A percentile compares a stretch with the other conserved stretches of the same genome.
phyloP scores from a whole-genome alignment of 2,329 filamentous ascomycete genomes.

The Laburnicola sp. region DNA sequence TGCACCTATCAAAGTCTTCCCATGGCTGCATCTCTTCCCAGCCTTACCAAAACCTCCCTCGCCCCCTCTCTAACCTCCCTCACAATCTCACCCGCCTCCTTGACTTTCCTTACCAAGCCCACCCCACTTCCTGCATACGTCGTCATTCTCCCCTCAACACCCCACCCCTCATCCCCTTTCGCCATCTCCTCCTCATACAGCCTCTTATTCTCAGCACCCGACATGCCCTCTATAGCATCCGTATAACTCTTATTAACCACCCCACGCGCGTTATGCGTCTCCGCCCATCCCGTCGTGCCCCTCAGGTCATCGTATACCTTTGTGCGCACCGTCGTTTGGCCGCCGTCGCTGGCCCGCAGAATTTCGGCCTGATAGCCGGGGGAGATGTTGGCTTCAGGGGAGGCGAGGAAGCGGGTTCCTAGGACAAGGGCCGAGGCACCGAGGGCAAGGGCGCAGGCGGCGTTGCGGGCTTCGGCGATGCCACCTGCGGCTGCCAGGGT shows the following conservation, averaged over 20 bases:
- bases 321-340: conserved; percentile 54
- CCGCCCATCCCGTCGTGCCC: conserved; percentile 62
- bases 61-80: conserved; percentile 50
- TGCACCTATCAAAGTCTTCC: background rate
- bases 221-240: conserved; percentile 47
- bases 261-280: conserved; percentile 60
- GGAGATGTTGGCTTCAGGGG: conserved; percentile 51
- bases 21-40: background rate
- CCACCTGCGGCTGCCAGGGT: conserved; percentile 62
- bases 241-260: conserved; percentile 59
- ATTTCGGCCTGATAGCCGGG: conserved; percentile 54
- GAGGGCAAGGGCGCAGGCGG: conserved; percentile 59
- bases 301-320: conserved; percentile 58
- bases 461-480: conserved; percentile 59
- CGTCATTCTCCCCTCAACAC: conserved; percentile 55
- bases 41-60: conserved; percentile 33
- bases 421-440: conserved; percentile 59
- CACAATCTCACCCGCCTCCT: conserved; percentile 57
- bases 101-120: conserved; percentile 58
- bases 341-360: conserved; percentile 54
- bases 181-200: conserved; percentile 54
- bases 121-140: conserved; percentile 66
- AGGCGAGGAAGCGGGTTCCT: conserved; percentile 66
- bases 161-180: conserved; percentile 59
- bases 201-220: conserved; percentile 49